Evolutionary conservation across 768 basidiomycete species (phyloP).

Genomic region (Psilocybe subaeruginosa): DNA sequence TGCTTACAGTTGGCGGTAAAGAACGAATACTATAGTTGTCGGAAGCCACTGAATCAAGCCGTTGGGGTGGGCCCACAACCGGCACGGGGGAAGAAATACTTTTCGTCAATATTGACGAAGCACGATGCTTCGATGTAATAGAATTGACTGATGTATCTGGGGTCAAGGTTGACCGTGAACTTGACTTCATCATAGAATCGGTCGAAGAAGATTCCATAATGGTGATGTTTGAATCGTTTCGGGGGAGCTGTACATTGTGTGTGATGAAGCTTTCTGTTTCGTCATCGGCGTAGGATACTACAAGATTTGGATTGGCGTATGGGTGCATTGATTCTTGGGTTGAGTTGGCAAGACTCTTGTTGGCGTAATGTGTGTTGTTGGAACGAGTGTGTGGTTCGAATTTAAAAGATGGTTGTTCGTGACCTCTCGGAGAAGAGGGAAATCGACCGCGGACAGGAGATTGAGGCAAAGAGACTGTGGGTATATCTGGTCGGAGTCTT

Average conservation of each 20-base stretch:
- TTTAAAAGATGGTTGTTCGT: constrained; percentile 9
- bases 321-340: constrained; percentile 60
- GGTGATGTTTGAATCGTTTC: constrained; percentile 56
- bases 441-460: constrained; percentile 31
- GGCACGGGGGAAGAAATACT: constrained; percentile 62
- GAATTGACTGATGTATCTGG: constrained; percentile 39
- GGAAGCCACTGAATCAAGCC: constrained; percentile 22
- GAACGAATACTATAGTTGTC: constrained; percentile 29
- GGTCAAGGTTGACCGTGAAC: constrained; percentile 33
- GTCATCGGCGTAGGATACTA: constrained; percentile 39
- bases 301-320: constrained; percentile 80
- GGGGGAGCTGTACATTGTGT: constrained; percentile 30
- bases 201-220: constrained; percentile 44
- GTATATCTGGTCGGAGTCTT: constrained; percentile 37
- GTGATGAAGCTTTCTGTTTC: constrained; percentile 30
- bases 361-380: constrained; percentile 21
- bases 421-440: constrained; percentile 16
- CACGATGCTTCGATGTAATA: constrained; percentile 28
- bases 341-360: constrained; percentile 10
- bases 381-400: constrained; percentile 12
- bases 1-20: constrained; percentile 29
- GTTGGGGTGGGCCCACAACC: constrained; percentile 34
- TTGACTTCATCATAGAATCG: constrained; percentile 34
- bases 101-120: constrained; percentile 45
- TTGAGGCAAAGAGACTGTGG: constrained; percentile 33